Evolutionary conservation across 2,329 filamentous ascomycete genomes (phyloP), one percentile per base, ranked within the genome.

Genomic region (Scedosporium boydii): DNA sequence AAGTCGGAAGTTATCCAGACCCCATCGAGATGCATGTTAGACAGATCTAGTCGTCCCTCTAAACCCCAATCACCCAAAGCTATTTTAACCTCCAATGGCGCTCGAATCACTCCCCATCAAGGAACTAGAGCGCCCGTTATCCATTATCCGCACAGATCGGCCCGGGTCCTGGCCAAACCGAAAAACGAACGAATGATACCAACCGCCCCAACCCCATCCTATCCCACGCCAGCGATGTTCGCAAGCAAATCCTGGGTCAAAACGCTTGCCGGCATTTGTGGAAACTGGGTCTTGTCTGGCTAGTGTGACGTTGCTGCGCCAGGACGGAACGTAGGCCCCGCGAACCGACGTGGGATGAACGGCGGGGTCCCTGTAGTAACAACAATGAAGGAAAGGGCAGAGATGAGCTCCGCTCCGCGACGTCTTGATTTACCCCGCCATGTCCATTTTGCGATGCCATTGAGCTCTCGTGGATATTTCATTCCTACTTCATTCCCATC

Each of bases 281-380:
- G 51, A 55, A 55, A 55, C 51, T 55, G 6, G 18, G 23, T 18
- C 23, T 9, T 6, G n/a, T 10, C 38, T 14, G 34, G 41, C 21
- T 4, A 38, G 42, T 12, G 59, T 7, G 23, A 41, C 44, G 34
- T 23, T 23, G 26, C 46, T 44, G 59, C 59, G 23, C 48, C 18
- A 26, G 34, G 38, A 53, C 60, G 60, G 60, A 62, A 62, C 51
- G 16, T 41, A 62, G 51, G 60, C 53, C 60, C 60, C 60, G 60
- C 38, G 34, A 16, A 14, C 51, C 60, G 60, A 61, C 55, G 64
- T 59, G 61, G 64, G 42, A 58, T 58, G 48, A 21, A 53, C 42
- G 23, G 38, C 58, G 23, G 41, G 27, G 41, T 18, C 46, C 23
- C 58, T 27, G 62, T 42, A 53, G 51, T 63, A 57, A 57, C 60